These are phyloP conservation scores for Alnus glutinosa DNA, from an alignment of 306 rosid species.

Conservation along the genomic window DNA sequence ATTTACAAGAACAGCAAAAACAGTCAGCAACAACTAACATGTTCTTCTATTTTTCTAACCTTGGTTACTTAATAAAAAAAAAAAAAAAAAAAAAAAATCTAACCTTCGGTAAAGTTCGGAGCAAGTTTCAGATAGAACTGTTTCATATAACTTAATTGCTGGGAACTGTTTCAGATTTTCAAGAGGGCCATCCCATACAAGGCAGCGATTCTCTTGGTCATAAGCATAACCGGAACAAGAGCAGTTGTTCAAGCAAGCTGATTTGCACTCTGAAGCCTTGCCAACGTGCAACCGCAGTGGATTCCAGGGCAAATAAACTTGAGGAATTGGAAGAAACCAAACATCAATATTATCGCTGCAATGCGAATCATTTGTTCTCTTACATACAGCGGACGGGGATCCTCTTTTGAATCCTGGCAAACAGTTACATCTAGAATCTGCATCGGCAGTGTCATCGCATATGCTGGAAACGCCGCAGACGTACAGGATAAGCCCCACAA, in stretches of 20 bases:
- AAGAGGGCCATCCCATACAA: background rate
- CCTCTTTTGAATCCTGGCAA: background rate
- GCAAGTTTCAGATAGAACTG: conserved; percentile 17
- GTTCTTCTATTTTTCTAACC: no score
- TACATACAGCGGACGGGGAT: background rate
- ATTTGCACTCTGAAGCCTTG: background rate
- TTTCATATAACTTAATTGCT: background rate
- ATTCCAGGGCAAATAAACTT: background rate
- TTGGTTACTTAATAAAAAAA: no score
- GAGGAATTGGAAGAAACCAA: background rate
- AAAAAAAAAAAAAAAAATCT: no score
- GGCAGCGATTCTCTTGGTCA: background rate
- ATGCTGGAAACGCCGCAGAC: accelerated
- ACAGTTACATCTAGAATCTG: background rate
- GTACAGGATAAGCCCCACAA: no score
- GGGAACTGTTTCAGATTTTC: conserved; percentile 7
- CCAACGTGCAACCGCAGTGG: background rate
- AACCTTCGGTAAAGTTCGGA: background rate
- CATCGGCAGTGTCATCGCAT: background rate
- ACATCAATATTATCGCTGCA: background rate
- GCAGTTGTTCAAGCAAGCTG: conserved; percentile 1
- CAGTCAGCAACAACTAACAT: no score
- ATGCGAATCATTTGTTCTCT: background rate
- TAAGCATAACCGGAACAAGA: conserved; percentile 21
- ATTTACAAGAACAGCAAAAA: no score